These are phyloP conservation scores for Suillus luteus DNA, from an alignment of 768 basidiomycete species.

Conservation along the genomic window DNA sequence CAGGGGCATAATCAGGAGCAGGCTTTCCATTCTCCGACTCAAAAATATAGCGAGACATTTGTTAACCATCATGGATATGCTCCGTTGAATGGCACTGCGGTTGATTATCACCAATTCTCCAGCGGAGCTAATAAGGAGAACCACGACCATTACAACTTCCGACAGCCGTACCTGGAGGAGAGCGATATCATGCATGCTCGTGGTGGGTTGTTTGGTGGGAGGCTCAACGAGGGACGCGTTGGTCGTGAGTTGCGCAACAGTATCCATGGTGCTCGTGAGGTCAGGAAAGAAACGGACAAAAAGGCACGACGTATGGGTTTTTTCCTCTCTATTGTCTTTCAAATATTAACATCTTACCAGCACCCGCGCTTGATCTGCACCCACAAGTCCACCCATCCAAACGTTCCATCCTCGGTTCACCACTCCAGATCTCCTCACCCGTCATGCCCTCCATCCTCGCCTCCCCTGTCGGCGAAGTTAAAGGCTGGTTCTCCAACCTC, in stretches of 20 bases:
- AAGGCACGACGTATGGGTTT: conserved; percentile 55
- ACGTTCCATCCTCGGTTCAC: conserved; percentile 52
- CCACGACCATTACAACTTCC: conserved; percentile 19
- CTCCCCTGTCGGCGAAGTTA: conserved; percentile 81
- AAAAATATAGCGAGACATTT: conserved; percentile 11
- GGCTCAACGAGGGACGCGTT: conserved; percentile 31
- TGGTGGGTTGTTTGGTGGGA: conserved; percentile 37
- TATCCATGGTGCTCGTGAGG: conserved; percentile 35
- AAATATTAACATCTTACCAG: conserved; percentile 34
- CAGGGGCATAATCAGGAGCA: conserved; percentile 14
- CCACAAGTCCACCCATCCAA: conserved; percentile 42
- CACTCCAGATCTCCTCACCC: conserved; percentile 43
- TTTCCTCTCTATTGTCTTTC: conserved; percentile 6
- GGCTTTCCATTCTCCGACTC: conserved; percentile 24
- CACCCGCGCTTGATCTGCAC: conserved; percentile 57
- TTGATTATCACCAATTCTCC: conserved; percentile 19
- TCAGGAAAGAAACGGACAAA: conserved; percentile 53
- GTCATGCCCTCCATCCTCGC: conserved; percentile 47
- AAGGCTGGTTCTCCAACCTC: conserved; percentile 93
- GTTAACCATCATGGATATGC: conserved; percentile 15
- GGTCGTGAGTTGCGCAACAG: conserved; percentile 59
- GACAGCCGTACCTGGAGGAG: conserved; percentile 17
- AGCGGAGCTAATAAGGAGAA: conserved; percentile 44
- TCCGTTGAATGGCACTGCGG: conserved; percentile 3
- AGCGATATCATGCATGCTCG: conserved; percentile 23